These are phyloP conservation scores for Cucurbita pepo DNA, from an alignment of 306 rosid species.

Conservation along the genomic window DNA sequence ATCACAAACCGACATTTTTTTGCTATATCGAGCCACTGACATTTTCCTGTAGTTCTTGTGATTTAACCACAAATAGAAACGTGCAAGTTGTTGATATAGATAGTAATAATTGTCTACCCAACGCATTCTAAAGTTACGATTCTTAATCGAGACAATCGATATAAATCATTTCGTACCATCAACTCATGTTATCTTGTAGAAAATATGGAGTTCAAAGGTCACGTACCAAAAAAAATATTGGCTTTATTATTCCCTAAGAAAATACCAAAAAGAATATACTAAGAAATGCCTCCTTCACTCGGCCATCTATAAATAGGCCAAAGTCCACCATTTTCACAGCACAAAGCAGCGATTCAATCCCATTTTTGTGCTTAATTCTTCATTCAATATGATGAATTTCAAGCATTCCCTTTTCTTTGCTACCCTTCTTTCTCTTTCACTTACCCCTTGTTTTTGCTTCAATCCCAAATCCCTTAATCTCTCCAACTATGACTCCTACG, in stretches of 20 bases:
- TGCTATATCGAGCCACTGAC: too few species aligned
- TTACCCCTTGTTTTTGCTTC: neutral
- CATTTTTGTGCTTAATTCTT: neutral
- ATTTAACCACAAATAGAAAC: too few species aligned
- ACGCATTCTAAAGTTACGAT: too few species aligned
- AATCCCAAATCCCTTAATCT: neutral
- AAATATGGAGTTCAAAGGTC: too few species aligned
- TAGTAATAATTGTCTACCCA: too few species aligned
- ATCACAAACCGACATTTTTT: too few species aligned
- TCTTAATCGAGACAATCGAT: too few species aligned
- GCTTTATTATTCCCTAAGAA: neutral
- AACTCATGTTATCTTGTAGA: too few species aligned
- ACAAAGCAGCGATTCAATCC: neutral
- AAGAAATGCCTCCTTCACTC: neutral
- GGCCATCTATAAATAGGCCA: neutral
- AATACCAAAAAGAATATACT: neutral
- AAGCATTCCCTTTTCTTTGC: neutral
- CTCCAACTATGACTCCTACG: neutral
- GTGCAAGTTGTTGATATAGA: too few species aligned
- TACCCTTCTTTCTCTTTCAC: neutral
- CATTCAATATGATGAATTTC: neutral
- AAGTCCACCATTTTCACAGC: neutral
- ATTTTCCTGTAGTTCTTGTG: too few species aligned
- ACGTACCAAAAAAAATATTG: neutral
- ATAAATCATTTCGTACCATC: too few species aligned